Evolutionary conservation across 1,139 yeast genomes (phyloP).

Genomic region (Suhomyces panamericanus): DNA sequence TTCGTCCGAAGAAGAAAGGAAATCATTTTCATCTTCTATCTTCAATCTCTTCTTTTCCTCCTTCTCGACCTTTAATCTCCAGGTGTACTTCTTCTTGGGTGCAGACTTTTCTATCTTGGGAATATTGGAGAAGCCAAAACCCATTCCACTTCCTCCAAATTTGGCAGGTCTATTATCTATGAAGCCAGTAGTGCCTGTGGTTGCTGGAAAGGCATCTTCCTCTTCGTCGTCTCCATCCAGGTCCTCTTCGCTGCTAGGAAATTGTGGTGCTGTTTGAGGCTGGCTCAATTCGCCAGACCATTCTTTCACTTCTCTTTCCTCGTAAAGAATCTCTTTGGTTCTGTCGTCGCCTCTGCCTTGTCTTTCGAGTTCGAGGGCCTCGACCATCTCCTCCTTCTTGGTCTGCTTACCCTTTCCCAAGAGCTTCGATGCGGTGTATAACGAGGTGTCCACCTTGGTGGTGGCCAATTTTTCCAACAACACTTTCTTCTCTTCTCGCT

Average conservation of each 20-base stretch:
- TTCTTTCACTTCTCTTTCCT: constrained; percentile 62
- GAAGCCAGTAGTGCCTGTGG: constrained; percentile 46
- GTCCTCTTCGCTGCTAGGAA: constrained; percentile 20
- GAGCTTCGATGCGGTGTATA: constrained; percentile 68
- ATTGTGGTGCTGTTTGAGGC: constrained; percentile 12
- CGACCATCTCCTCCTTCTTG: constrained; percentile 65
- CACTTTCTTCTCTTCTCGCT: constrained; percentile 83
- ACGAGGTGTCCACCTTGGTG: constrained; percentile 70
- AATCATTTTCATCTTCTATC: constrained; percentile 44
- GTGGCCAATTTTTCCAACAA: constrained; percentile 70
- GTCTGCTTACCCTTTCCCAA: constrained; percentile 80
- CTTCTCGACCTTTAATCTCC: constrained; percentile 42
- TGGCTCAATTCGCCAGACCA: constrained; percentile 51
- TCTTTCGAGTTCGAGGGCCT: constrained; percentile 72
- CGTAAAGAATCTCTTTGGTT: constrained; percentile 66
- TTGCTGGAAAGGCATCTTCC: constrained; percentile 15
- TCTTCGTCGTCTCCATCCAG: constrained; percentile 19
- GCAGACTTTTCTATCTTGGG: constrained; percentile 43
- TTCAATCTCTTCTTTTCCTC: constrained; percentile 37
- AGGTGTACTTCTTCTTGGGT: constrained; percentile 40
- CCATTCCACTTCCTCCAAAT: constrained; percentile 59
- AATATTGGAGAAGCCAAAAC: constrained; percentile 68
- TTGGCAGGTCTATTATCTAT: constrained; percentile 71
- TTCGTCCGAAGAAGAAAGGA: constrained; percentile 29
- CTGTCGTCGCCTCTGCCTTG: constrained; percentile 71